Conservation (phyloP, 305 asterid species). For the Stenogyne calaminthoides region DNA sequence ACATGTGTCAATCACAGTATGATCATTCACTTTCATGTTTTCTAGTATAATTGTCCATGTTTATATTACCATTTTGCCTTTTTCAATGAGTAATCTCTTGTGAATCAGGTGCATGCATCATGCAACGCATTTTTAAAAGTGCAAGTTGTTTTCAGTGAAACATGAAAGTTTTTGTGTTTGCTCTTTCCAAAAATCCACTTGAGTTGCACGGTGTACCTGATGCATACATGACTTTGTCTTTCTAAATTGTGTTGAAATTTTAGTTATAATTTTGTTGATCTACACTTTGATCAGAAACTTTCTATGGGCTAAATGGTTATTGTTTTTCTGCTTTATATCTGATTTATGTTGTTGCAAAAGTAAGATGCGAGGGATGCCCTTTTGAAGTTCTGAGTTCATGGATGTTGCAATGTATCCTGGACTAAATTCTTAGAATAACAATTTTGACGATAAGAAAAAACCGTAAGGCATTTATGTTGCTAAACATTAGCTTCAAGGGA, state of each 20-base stretch:
- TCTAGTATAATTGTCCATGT: background rate
- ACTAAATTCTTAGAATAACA: too few relatives aligned
- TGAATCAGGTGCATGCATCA: too few relatives aligned
- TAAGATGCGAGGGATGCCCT: too few relatives aligned
- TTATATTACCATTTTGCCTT: background rate
- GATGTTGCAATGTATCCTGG: too few relatives aligned
- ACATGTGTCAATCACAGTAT: constrained; percentile 1
- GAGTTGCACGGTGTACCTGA: too few relatives aligned
- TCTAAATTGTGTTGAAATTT: background rate
- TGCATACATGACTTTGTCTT: too few relatives aligned
- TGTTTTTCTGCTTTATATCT: background rate
- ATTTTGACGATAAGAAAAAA: background rate
- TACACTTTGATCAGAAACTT: background rate
- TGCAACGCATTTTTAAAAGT: too few relatives aligned
- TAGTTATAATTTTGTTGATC: background rate
- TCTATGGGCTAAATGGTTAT: constrained; percentile 1
- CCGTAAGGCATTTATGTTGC: background rate
- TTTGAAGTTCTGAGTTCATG: too few relatives aligned
- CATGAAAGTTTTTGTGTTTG: too few relatives aligned
- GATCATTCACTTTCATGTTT: constrained; percentile 10
- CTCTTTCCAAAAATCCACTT: too few relatives aligned
- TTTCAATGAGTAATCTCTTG: background rate
- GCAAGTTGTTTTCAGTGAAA: too few relatives aligned
- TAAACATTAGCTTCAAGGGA: background rate
- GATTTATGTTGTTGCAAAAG: too few relatives aligned